These are phyloP conservation scores for Amauroascus verrucosus DNA, from an alignment of 2,329 filamentous ascomycete genomes.

Conservation along the genomic window DNA sequence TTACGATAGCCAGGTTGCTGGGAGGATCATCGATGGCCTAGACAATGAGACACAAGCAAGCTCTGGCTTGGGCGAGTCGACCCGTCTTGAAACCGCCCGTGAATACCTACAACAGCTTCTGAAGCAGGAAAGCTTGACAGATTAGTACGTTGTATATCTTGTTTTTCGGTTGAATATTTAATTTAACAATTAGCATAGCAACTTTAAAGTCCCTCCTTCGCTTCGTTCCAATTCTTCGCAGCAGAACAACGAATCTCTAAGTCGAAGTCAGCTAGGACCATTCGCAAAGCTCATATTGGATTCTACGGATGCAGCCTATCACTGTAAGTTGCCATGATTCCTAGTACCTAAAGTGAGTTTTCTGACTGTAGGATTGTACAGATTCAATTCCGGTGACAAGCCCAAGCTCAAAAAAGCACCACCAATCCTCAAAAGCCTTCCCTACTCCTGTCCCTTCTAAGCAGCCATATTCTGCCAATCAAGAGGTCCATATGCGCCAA, in stretches of 20 bases:
- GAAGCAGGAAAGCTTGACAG: conserved; percentile 9
- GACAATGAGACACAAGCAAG: conserved; percentile 58
- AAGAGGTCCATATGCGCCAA: not conserved
- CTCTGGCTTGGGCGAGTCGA: conserved; percentile 44
- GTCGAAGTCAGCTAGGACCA: conserved; percentile 34
- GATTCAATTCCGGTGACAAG: conserved; percentile 27
- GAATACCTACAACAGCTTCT: conserved; percentile 66
- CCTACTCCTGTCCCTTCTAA: conserved; percentile 15
- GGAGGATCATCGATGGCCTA: conserved; percentile 52
- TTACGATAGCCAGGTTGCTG: conserved; percentile 42
- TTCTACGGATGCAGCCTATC: conserved; percentile 35
- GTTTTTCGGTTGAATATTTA: not conserved
- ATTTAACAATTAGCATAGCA: conserved; percentile 23
- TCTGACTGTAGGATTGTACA: conserved; percentile 16
- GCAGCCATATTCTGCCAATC: conserved; percentile 4
- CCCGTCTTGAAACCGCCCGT: conserved; percentile 59
- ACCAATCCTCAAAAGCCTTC: conserved; percentile 14
- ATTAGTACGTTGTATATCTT: conserved; percentile 6
- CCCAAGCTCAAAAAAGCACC: conserved; percentile 20
- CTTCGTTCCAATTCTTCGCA: conserved; percentile 16
- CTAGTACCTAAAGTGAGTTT: not conserved
- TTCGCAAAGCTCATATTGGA: conserved; percentile 48
- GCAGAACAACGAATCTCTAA: conserved; percentile 20
- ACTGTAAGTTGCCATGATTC: conserved; percentile 28
- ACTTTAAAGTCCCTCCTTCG: conserved; percentile 34